phyloP scores from a whole-genome alignment of 495 filamentous ascomycete species.

The Xylaria scruposa region DNA sequence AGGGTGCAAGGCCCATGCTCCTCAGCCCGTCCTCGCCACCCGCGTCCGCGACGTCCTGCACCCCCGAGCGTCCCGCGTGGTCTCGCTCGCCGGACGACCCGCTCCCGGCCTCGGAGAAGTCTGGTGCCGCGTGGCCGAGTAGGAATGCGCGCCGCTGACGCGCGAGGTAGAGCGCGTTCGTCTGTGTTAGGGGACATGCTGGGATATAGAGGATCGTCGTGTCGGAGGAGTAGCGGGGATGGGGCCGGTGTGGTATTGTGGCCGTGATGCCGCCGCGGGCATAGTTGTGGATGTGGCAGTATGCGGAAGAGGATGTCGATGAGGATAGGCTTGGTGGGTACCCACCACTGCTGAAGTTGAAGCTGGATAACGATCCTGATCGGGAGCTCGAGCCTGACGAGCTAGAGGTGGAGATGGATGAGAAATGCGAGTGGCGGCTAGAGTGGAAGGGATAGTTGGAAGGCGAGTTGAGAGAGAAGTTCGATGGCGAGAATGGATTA shows the following conservation, averaged over 20 bases:
- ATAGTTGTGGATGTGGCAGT: not conserved
- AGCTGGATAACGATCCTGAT: not conserved
- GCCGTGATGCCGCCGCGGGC: not conserved
- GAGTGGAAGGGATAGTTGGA: conserved; percentile 2
- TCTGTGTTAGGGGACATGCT: conserved; percentile 78
- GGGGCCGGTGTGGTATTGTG: not conserved
- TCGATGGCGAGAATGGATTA: not conserved
- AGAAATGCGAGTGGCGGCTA: not conserved
- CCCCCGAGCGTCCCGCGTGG: conserved; percentile 56
- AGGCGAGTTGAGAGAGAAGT: not conserved
- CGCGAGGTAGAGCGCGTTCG: conserved; percentile 74
- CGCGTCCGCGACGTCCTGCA: conserved; percentile 52
- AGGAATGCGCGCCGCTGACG: conserved; percentile 74
- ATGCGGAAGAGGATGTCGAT: not conserved
- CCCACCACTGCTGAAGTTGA: not conserved
- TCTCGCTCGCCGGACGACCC: conserved; percentile 62
- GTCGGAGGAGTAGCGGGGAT: conserved; percentile 44
- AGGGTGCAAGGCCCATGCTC: conserved; percentile 58
- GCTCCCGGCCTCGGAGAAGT: conserved; percentile 37
- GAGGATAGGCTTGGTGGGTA: not conserved
- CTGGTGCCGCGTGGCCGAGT: conserved; percentile 24
- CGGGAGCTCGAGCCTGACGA: conserved; percentile 9
- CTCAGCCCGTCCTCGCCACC: conserved; percentile 52
- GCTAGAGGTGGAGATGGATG: not conserved
- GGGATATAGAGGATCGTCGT: conserved; percentile 74